A percentile compares a stretch with the other conserved stretches of the same genome.
phyloP scores from a whole-genome alignment of 495 filamentous ascomycete genomes.

The Delitschia confertaspora region DNA sequence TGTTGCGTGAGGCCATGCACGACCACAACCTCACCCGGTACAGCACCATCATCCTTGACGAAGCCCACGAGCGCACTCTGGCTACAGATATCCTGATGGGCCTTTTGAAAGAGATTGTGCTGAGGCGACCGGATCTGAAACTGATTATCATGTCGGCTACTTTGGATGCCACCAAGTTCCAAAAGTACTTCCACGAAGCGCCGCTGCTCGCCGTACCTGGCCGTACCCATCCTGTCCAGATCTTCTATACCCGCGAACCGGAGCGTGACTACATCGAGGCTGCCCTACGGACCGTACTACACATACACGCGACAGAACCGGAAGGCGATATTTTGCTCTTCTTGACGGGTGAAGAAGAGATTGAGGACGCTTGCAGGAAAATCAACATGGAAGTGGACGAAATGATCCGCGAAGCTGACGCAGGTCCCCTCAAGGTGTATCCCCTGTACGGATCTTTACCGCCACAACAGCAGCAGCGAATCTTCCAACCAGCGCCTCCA shows the following conservation, averaged over 20 bases:
- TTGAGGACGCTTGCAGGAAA: slow-evolving; percentile 90
- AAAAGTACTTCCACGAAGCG: slow-evolving; percentile 92
- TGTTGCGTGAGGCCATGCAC: slow-evolving; percentile 95
- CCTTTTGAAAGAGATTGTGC: slow-evolving; percentile 75
- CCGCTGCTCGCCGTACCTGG: slow-evolving; percentile 91
- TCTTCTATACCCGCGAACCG: slow-evolving; percentile 95
- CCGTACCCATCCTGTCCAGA: slow-evolving; percentile 91
- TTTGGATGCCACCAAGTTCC: slow-evolving; percentile 94
- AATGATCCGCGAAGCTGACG: slow-evolving; percentile 79
- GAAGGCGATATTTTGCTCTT: slow-evolving; percentile 96
- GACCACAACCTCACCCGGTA: slow-evolving; percentile 86
- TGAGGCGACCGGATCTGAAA: slow-evolving; percentile 76
- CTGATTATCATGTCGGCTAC: slow-evolving; percentile 99
- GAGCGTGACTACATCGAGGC: slow-evolving; percentile 97
- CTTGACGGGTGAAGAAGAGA: slow-evolving; percentile 97
- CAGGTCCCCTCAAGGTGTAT: slow-evolving; percentile 81
- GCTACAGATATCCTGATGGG: slow-evolving; percentile 96
- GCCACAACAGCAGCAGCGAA: slow-evolving; percentile 83
- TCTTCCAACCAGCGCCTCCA: slow-evolving; percentile 82
- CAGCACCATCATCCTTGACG: slow-evolving; percentile 96
- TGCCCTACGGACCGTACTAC: slow-evolving; percentile 83
- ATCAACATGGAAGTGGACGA: slow-evolving; percentile 86
- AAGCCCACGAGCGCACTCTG: slow-evolving; percentile 92
- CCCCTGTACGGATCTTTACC: slow-evolving; percentile 91
- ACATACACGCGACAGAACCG: slow-evolving; percentile 86